phyloP scores from a whole-genome alignment of 2,329 filamentous ascomycete genomes.

The Camillea tinctor region DNA sequence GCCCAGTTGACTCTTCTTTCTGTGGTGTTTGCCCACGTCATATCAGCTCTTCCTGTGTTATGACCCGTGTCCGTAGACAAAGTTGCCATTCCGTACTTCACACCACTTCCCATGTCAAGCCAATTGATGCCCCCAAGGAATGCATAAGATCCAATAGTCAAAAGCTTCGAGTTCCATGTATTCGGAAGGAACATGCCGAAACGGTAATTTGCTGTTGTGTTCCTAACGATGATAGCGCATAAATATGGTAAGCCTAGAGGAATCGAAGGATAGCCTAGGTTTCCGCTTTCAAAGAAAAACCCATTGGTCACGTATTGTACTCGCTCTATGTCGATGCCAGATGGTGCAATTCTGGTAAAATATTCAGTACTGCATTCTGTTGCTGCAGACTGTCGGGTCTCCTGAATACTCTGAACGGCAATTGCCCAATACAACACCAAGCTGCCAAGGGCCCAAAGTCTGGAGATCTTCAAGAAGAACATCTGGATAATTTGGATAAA shows the following conservation, averaged over 20 bases:
- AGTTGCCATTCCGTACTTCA: slow-evolving; percentile 27
- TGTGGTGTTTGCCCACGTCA: slow-evolving; percentile 34
- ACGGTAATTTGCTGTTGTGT: slow-evolving; percentile 26
- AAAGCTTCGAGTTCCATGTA: slow-evolving; percentile 27
- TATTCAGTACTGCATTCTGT: slow-evolving; percentile 18
- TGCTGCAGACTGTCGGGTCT: slow-evolving; percentile 13
- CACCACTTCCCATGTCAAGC: slow-evolving; percentile 28
- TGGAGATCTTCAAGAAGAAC: slow-evolving; percentile 4
- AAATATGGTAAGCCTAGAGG: slow-evolving; percentile 24
- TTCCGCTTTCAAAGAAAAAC: slow-evolving; percentile 22
- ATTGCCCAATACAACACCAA: slow-evolving; percentile 7
- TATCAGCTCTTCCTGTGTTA: slow-evolving; percentile 24
- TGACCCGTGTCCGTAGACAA: slow-evolving; percentile 38
- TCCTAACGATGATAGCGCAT: slow-evolving; percentile 28
- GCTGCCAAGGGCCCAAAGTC: slow-evolving; percentile 11
- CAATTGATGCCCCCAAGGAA: slow-evolving; percentile 33
- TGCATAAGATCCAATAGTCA: slow-evolving; percentile 26
- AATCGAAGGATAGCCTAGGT: slow-evolving; percentile 28
- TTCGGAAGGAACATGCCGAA: slow-evolving; percentile 32
- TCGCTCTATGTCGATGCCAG: slow-evolving; percentile 16
- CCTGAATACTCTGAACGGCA: slow-evolving; percentile 7
- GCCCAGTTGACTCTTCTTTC: slow-evolving; percentile 33
- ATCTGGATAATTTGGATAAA: slow-evolving; percentile 19
- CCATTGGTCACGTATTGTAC: slow-evolving; percentile 25
- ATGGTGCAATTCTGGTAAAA: slow-evolving; percentile 21